Evolutionary conservation across 192 early-diverging fungal species (phyloP).

Genomic region (Podochytrium sp.): DNA sequence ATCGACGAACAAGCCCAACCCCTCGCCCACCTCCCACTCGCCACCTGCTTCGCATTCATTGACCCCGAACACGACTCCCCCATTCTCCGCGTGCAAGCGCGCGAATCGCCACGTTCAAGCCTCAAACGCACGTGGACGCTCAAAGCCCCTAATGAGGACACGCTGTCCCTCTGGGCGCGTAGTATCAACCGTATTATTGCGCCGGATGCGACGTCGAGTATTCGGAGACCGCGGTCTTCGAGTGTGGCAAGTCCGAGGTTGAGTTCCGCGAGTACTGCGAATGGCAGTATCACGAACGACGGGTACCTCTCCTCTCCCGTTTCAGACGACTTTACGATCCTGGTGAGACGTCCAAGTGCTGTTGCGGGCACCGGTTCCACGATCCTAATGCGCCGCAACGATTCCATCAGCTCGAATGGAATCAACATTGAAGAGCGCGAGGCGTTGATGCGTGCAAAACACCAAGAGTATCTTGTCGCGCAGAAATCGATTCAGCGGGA

Average conservation of each 20-base stretch:
- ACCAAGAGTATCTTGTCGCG: background rate
- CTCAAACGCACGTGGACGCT: conserved; percentile 16
- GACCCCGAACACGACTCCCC: background rate
- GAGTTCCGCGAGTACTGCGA: too few species aligned
- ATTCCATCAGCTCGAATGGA: background rate
- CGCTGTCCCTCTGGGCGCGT: background rate
- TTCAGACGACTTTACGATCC: too few species aligned
- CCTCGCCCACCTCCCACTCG: conserved; percentile 15
- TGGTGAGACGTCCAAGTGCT: too few species aligned
- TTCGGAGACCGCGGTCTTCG: too few species aligned
- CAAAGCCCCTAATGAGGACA: background rate
- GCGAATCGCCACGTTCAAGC: background rate
- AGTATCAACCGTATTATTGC: background rate
- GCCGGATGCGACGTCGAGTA: too few species aligned
- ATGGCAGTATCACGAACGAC: too few species aligned
- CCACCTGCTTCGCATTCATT: background rate
- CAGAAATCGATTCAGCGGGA: background rate
- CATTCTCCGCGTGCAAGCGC: background rate
- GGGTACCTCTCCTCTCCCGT: too few species aligned
- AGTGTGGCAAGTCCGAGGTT: too few species aligned
- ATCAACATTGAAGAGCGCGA: background rate
- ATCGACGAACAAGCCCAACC: background rate
- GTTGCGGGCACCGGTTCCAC: background rate
- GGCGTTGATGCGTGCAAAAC: background rate
- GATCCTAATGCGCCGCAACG: background rate